A percentile compares a stretch with the other conserved stretches of the same genome.
Evolutionary conservation across 2,329 filamentous ascomycete species (phyloP).

Genomic region (Colletotrichum sp.): DNA sequence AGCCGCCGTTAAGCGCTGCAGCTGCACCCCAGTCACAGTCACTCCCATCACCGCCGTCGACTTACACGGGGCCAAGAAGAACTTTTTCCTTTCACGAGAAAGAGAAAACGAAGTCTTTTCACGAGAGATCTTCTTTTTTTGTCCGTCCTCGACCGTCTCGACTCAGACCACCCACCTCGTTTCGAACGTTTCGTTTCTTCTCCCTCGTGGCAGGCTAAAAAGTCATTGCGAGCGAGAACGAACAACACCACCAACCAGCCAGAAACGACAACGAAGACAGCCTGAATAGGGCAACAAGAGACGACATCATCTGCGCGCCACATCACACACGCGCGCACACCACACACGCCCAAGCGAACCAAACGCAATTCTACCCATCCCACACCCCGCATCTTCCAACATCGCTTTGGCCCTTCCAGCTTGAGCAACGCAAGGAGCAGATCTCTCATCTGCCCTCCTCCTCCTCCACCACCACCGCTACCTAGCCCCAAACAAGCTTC

Average conservation of each 20-base stretch:
- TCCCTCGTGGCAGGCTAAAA: not conserved
- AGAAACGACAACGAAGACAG: not conserved
- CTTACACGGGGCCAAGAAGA: not conserved
- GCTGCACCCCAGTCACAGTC: not conserved
- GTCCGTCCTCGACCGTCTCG: not conserved
- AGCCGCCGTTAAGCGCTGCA: not conserved
- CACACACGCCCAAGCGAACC: not conserved
- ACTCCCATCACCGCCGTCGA: not conserved
- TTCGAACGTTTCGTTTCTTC: not conserved
- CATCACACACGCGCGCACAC: not conserved
- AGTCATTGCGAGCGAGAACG: not conserved
- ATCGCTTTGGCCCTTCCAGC: not conserved
- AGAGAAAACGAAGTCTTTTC: not conserved
- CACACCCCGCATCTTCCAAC: not conserved
- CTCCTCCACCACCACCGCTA: not conserved
- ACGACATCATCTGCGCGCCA: not conserved
- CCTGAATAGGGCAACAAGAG: not conserved
- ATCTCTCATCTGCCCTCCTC: not conserved
- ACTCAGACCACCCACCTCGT: not conserved
- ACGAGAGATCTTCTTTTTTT: not conserved
- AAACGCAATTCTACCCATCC: not conserved
- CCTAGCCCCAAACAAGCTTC: not conserved
- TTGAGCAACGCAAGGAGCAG: not conserved
- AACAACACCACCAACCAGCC: not conserved
- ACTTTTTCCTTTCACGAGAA: not conserved